phyloP scores from a whole-genome alignment of 495 filamentous ascomycete species.

The Talaromyces liani region DNA sequence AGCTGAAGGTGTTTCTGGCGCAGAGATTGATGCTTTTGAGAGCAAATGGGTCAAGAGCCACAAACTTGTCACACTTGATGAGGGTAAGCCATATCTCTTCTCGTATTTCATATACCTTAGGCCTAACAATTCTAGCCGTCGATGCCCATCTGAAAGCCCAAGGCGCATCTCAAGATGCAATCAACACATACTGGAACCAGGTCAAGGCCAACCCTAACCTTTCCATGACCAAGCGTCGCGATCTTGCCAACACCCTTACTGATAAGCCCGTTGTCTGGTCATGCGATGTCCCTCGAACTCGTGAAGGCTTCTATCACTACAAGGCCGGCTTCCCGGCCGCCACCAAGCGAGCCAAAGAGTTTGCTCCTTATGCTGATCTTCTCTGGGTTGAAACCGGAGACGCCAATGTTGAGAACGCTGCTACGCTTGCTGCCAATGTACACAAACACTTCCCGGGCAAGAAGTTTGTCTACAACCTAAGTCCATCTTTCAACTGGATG shows the following conservation, averaged over 20 bases:
- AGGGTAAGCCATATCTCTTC: slow-evolving; percentile 41
- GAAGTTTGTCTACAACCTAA: slow-evolving; percentile 91
- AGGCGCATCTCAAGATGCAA: slow-evolving; percentile 49
- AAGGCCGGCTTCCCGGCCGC: slow-evolving; percentile 78
- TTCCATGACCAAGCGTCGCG: slow-evolving; percentile 67
- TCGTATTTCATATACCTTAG: neutral
- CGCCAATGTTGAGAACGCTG: slow-evolving; percentile 70
- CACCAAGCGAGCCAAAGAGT: slow-evolving; percentile 85
- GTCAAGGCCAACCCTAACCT: slow-evolving; percentile 59
- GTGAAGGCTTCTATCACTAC: slow-evolving; percentile 97
- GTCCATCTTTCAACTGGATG: slow-evolving; percentile 98
- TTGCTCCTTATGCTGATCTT: slow-evolving; percentile 87
- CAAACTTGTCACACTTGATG: slow-evolving; percentile 84
- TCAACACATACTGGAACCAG: slow-evolving; percentile 55
- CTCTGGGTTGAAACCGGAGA: slow-evolving; percentile 96
- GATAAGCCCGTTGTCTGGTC: slow-evolving; percentile 66
- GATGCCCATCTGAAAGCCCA: slow-evolving; percentile 61
- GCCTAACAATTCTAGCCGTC: slow-evolving; percentile 46
- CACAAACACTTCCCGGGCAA: slow-evolving; percentile 60
- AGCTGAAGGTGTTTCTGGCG: slow-evolving; percentile 59
- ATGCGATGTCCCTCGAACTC: slow-evolving; percentile 88
- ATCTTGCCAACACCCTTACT: slow-evolving; percentile 57
- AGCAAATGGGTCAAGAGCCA: slow-evolving; percentile 84
- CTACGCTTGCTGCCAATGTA: slow-evolving; percentile 68
- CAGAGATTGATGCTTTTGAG: slow-evolving; percentile 80